Base-by-base conservation (phyloP, 73 alveolate species). In the Stentor roeselii region DNA sequence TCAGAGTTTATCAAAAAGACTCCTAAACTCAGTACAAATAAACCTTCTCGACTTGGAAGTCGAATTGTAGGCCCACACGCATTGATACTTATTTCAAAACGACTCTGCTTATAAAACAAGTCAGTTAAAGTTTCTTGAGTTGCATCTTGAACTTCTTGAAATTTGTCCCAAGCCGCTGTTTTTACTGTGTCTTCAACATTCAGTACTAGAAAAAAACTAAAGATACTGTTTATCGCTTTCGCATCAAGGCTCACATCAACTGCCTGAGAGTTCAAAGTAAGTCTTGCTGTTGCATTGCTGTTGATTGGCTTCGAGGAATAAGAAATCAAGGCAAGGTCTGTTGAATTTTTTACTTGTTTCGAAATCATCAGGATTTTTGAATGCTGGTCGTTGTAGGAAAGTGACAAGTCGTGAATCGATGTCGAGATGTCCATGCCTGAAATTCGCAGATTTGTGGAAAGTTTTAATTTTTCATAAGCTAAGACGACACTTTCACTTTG, bases 121-220 rank as follows among this genome's bases (percentile, higher is more conserved):
- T 67, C 80, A 67, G 80, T 67, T 40, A 76, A 41, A 76, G 84
- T 76, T 32, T 76, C 74, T 39, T 76, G 60, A 6, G 75, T 76
- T 34, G 74, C 11, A 38, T 76, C 84, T 76, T 76, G 84, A 39
- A 76, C 32, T 34, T 76, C 84, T 76, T 76, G 84, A 6, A 76
- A 76, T 21, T 15, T 76, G 39, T 76, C 84, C 59, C 84, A 76
- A 21, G 84, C 84, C 15, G 75, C 74, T 37, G 84, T 35, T 76
- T 41, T 76, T n/a, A 35, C 30, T 27, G 30, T 40, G 0, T 76
- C 60, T 2, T 15, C 82, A 1, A 76, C 74, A 3, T 76, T 76
- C n/a, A 40, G 84, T 15, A 76, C 84, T 0, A 39, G 11, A 76
- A 76, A 76, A 39, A 39, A 76, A 76, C 36, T 14, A 31, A 15